Conservation (phyloP, 2,329 filamentous ascomycete species). For the Fusarium pseudocircinatum region DNA sequence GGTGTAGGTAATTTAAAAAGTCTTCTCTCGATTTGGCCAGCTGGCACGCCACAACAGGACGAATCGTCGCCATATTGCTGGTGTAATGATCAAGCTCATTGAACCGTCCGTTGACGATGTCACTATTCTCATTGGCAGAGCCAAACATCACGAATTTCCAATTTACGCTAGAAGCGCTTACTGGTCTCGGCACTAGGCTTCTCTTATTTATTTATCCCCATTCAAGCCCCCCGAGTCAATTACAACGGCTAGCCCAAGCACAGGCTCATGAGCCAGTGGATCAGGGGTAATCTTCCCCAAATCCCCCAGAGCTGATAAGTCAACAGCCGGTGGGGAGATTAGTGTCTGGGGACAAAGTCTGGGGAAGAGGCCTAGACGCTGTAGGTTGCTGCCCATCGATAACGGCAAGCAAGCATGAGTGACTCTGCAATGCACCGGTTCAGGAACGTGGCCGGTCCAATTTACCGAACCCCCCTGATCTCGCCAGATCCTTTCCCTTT, state of each 20-base stretch:
- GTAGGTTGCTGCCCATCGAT: not conserved
- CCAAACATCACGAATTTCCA: no score
- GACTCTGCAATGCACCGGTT: not conserved
- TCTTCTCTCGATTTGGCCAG: rapidly evolving
- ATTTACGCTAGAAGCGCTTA: rapidly evolving
- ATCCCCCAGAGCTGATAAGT: not conserved
- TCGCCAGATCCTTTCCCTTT: not conserved
- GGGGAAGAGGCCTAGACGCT: not conserved
- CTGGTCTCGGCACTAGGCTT: rapidly evolving
- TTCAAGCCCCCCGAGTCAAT: rapidly evolving
- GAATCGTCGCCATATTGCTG: not conserved
- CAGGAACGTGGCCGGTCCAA: not conserved
- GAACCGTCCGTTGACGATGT: rapidly evolving
- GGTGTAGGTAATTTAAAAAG: rapidly evolving
- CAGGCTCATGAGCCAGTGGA: not conserved
- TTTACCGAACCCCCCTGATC: not conserved
- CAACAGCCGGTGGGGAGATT: not conserved
- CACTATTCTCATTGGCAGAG: rapidly evolving
- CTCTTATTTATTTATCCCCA: not conserved
- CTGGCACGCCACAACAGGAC: not conserved
- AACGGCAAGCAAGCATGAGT: rapidly evolving
- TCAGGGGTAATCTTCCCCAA: not conserved
- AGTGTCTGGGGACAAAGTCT: not conserved
- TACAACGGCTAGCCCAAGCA: rapidly evolving
- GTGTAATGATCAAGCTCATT: no score